Base-by-base conservation (phyloP, 371 early-diverging fungal species). In the Rhizopus delemar region DNA sequence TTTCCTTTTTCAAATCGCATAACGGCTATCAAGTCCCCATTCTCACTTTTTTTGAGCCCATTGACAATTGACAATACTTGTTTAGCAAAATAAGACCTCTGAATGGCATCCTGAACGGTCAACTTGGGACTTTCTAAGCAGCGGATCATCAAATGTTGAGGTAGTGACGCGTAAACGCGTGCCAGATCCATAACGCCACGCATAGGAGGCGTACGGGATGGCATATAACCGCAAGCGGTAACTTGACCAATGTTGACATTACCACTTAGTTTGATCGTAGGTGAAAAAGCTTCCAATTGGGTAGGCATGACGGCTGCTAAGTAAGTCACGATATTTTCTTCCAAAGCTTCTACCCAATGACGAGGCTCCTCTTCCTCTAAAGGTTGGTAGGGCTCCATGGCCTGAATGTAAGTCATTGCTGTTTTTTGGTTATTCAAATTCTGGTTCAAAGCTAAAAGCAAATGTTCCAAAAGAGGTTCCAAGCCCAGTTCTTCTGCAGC, bases 401-500 rank as follows among this genome's bases (percentile, higher is more conserved):
- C 56, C 3, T 68, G 51, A 3, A 74, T 58, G n/a, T 66, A 68
- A 9, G 60, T 63, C 62, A 59, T 67, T 28, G 68, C 68, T n/a
- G 48, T 53, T 33, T 67, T 59, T 46, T 41, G 56, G 31, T 70
- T 64, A 11, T 39, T 61, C 32, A 74, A 38, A 43, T 68, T 64
- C 32, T 63, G 66, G 5, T 55, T 51, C 36, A 77, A 35, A 8
- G 60, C 60, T 9, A 65, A 35, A 7, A 77, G 46, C 8, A 74
- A 15, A n/a, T 60, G 59, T 34, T 68, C 62, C 48, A 65, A 49
- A 13, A 77, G 32, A 5, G 45, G 33, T 5, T 73, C 66, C 48
- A 77, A 31, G 13, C 72, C 78, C 12, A 74, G 57, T 46, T 72
- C 64, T 13, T 77, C 74, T 5, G 78, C 53, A 3, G 73, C 70